Evolutionary conservation across 192 early-diverging fungal species (phyloP).

Genomic region (Mortierella claussenii): DNA sequence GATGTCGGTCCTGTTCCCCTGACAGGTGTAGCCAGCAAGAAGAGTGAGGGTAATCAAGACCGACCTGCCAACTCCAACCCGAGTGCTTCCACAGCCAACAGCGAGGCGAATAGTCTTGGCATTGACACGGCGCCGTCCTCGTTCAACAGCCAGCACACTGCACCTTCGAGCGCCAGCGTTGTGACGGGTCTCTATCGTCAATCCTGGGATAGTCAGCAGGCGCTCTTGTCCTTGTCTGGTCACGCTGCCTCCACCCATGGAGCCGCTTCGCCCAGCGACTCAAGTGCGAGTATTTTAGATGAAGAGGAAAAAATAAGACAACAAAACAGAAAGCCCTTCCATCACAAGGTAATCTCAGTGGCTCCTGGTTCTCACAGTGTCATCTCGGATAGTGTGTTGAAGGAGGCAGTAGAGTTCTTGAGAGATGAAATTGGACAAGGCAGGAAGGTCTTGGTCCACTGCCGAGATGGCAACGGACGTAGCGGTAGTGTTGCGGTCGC

Average conservation of each 20-base stretch:
- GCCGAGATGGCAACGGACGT: conserved; percentile 45
- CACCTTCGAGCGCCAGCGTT: conserved; percentile 23
- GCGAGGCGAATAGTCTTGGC: background rate
- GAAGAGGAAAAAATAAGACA: background rate
- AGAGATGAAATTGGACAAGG: conserved; percentile 23
- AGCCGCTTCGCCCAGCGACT: no score
- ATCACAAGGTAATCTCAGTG: conserved; percentile 34
- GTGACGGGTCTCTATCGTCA: conserved; percentile 12
- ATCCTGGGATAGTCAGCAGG: conserved; percentile 3
- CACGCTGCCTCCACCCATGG: no score
- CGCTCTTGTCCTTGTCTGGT: background rate
- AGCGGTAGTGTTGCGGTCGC: conserved; percentile 43
- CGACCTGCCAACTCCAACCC: no score
- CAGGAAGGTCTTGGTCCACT: conserved; percentile 49
- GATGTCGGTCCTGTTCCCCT: background rate
- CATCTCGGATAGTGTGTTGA: conserved; percentile 33
- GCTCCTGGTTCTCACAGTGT: conserved; percentile 36
- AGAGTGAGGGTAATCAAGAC: background rate
- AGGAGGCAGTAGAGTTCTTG: conserved; percentile 38
- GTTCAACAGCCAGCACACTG: background rate
- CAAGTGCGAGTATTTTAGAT: background rate
- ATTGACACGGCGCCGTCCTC: background rate
- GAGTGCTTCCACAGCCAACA: background rate
- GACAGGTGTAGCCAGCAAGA: background rate
- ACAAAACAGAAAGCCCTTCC: background rate